Evolutionary conservation across 495 filamentous ascomycete genomes (phyloP).

Genomic region (Saxophila tyrrhenica): DNA sequence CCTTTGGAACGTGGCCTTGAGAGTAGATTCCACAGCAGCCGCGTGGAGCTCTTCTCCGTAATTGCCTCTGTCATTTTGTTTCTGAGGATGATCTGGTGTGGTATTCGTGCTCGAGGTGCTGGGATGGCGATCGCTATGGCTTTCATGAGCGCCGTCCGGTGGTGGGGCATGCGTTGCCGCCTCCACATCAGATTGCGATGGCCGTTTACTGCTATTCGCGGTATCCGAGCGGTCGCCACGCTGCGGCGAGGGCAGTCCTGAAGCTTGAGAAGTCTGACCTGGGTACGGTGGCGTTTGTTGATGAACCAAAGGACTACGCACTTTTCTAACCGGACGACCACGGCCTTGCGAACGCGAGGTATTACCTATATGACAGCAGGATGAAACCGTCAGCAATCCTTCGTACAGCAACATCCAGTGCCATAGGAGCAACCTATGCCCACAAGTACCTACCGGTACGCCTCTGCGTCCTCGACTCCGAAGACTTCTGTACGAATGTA

Average conservation of each 20-base stretch:
- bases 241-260: no score
- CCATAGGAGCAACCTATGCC: no score
- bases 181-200: not conserved
- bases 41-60: constrained; percentile 5
- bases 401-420: no score
- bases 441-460: no score
- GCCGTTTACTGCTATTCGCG: not conserved
- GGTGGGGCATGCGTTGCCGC: not conserved
- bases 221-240: no score
- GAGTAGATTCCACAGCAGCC: constrained; percentile 1
- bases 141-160: not conserved
- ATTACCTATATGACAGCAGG: no score
- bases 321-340: not conserved
- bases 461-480: not conserved
- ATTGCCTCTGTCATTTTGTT: not conserved
- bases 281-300: not conserved
- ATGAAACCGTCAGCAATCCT: no score
- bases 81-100: not conserved
- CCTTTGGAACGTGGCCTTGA: constrained; percentile 5
- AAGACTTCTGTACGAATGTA: not conserved
- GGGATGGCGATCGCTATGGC: not conserved
- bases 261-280: no score
- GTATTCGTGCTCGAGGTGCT: not conserved
- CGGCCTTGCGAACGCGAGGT: no score
- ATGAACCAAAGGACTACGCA: not conserved